Evolutionary conservation across 345 rosid species (phyloP).

Genomic region (Litchi chinensis): DNA sequence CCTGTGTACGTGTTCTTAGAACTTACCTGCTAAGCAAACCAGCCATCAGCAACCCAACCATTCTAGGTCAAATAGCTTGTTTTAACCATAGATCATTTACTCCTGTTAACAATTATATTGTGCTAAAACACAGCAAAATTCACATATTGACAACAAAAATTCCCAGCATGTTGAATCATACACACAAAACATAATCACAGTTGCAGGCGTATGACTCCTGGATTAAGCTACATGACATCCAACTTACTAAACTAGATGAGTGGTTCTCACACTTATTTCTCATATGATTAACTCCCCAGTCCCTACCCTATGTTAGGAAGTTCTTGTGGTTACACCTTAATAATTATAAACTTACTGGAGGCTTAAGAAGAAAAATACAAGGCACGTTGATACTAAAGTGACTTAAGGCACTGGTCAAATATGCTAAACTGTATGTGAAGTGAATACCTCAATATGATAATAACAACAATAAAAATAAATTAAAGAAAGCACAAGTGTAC

Average conservation of each 20-base stretch:
- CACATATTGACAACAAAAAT: not conserved
- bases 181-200: not conserved
- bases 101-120: not conserved
- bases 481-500: not conserved
- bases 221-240: not conserved
- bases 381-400: not conserved
- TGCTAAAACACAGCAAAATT: not conserved
- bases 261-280: not conserved
- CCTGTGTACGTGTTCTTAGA: not conserved
- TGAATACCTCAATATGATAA: not conserved
- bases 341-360: too few species aligned
- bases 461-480: not conserved
- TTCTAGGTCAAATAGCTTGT: not conserved
- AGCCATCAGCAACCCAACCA: not conserved
- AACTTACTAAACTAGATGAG: not conserved
- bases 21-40: not conserved
- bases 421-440: not conserved
- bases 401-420: not conserved
- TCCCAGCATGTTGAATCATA: not conserved
- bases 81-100: not conserved
- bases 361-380: not conserved
- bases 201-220: not conserved
- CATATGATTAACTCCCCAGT: not conserved
- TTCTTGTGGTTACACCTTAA: too few species aligned
- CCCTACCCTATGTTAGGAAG: too few species aligned